Conservation (phyloP, 2,329 filamentous ascomycete genomes). For the Orbilia quercus region DNA sequence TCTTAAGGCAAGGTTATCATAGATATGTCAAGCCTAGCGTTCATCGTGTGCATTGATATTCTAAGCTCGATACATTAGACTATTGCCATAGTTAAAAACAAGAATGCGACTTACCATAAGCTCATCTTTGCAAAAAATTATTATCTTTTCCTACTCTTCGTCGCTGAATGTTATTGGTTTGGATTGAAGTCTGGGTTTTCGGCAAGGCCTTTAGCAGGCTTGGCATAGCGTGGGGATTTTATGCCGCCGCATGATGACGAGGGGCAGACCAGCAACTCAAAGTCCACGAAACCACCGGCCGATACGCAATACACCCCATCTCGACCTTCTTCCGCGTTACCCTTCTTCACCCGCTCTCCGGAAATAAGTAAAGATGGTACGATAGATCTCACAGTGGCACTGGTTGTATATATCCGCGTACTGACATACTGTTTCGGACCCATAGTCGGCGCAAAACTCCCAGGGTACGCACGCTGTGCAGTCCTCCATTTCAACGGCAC, state of each 20-base stretch:
- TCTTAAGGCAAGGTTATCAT: no score
- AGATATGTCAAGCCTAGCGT: no score
- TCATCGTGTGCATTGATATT: no score
- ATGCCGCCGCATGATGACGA: constrained; percentile 42
- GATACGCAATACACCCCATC: constrained; percentile 5
- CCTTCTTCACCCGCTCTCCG: constrained; percentile 1
- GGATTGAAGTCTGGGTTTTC: background rate
- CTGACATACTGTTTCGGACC: background rate
- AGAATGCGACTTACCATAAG: constrained; percentile 16
- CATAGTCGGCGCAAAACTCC: constrained; percentile 95
- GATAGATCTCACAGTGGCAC: background rate
- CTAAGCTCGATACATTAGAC: no score
- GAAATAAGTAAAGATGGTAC: constrained; percentile 38
- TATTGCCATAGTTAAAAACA: background rate
- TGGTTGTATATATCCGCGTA: background rate
- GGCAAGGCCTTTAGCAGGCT: constrained; percentile 4
- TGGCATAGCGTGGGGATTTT: constrained; percentile 30
- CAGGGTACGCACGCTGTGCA: constrained; percentile 73
- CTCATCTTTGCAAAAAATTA: constrained; percentile 4
- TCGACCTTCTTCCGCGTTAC: background rate
- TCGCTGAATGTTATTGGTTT: background rate
- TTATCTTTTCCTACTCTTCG: no score
- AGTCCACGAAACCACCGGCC: constrained; percentile 38
- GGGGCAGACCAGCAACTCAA: constrained; percentile 28
- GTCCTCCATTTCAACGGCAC: constrained; percentile 1